These are phyloP conservation scores for Erythrobasidium hasegawianum DNA, from an alignment of 1,284 basidiomycete species.

Conservation along the genomic window DNA sequence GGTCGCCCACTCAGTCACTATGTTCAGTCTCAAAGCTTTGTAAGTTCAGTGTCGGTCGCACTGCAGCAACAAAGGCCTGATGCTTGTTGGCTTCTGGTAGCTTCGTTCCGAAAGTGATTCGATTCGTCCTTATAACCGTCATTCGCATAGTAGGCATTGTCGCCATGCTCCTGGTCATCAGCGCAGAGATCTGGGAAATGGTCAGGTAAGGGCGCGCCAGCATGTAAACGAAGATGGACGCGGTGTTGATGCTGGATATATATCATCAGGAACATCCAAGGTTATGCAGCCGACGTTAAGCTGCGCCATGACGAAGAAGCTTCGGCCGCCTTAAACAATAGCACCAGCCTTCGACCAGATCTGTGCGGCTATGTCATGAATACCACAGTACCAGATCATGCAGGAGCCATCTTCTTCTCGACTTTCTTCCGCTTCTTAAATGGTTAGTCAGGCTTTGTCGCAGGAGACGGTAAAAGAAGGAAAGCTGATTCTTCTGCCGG, in stretches of 20 bases:
- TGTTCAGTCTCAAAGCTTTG: constrained; percentile 31
- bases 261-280: constrained; percentile 6
- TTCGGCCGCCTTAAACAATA: not conserved
- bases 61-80: not conserved
- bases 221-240: not conserved
- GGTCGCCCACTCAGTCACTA: not conserved
- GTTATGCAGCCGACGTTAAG: constrained; percentile 17
- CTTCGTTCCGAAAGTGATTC: constrained; percentile 41
- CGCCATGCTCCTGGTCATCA: constrained; percentile 64
- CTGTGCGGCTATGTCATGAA: constrained; percentile 21
- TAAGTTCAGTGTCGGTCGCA: not conserved
- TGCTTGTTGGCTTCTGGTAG: constrained; percentile 1
- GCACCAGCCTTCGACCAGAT: not conserved
- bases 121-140: constrained; percentile 71
- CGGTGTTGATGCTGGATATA: not conserved
- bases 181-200: constrained; percentile 72
- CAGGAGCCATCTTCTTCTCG: constrained; percentile 40
- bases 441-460: not conserved
- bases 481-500: not conserved
- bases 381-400: constrained; percentile 38
- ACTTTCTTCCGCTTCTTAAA: not conserved
- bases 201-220: constrained; percentile 55
- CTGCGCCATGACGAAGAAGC: constrained; percentile 13
- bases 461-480: too few species aligned
- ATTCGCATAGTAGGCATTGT: constrained; percentile 72